Percentiles rank a stretch among this genome's conserved stretches.
Evolutionary conservation across 495 filamentous ascomycete species (phyloP).

Genomic region (Neurospora cerealis): DNA sequence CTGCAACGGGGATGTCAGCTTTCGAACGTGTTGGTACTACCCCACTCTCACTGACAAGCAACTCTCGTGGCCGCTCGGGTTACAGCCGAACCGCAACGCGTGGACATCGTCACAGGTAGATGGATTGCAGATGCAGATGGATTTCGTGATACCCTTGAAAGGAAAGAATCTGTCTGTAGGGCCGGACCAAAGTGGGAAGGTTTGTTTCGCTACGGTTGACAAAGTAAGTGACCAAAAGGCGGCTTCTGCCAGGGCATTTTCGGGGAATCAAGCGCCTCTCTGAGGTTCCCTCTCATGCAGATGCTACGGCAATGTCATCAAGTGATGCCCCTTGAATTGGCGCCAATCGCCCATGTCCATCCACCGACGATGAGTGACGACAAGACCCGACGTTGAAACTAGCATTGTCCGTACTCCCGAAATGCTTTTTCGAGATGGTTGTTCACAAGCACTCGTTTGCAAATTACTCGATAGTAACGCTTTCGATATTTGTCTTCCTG

Average conservation of each 20-base stretch:
- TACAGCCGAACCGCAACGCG: neutral
- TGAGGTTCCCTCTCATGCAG: too few species aligned
- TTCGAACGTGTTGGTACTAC: neutral
- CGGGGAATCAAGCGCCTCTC: neutral
- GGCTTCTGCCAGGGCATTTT: neutral
- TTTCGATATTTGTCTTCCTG: neutral
- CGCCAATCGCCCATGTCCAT: neutral
- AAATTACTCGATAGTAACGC: neutral
- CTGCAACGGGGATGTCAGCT: neutral
- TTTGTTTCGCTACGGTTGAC: neutral
- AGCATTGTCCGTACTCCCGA: neutral
- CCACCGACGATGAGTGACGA: neutral
- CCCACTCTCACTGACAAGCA: neutral
- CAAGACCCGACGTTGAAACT: neutral
- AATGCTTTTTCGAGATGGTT: neutral
- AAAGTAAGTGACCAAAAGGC: neutral
- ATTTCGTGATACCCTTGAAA: neutral
- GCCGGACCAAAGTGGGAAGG: neutral
- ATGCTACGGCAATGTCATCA: too few species aligned
- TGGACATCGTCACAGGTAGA: neutral
- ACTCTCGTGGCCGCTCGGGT: neutral
- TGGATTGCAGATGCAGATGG: neutral
- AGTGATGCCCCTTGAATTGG: neutral
- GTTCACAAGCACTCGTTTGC: neutral
- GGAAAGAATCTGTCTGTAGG: neutral